These are phyloP conservation scores for Lipomyces yamadae DNA, from an alignment of 805 yeast species.

Conservation along the genomic window DNA sequence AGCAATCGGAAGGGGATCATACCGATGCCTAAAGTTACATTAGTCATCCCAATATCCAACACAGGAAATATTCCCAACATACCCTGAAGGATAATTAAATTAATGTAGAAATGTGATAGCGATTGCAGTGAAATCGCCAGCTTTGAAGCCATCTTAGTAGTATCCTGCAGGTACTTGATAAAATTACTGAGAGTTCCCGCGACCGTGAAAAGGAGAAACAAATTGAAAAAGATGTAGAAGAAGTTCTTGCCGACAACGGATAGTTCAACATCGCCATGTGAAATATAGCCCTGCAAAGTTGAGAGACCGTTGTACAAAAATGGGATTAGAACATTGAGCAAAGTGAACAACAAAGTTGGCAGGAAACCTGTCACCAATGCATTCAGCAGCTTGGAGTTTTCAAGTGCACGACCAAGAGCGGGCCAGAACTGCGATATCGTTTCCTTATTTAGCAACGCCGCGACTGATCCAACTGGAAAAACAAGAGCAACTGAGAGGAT, in stretches of 20 bases:
- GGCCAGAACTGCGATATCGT: slow-evolving; percentile 86
- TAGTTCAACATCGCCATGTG: slow-evolving; percentile 90
- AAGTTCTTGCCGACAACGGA: slow-evolving; percentile 91
- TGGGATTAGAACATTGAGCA: slow-evolving; percentile 82
- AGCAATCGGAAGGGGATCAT: slow-evolving; percentile 88
- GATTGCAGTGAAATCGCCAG: slow-evolving; percentile 81
- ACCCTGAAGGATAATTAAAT: slow-evolving; percentile 74
- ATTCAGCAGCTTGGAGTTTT: slow-evolving; percentile 70
- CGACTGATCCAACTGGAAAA: slow-evolving; percentile 82
- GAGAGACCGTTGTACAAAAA: slow-evolving; percentile 85
- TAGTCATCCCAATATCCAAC: background rate
- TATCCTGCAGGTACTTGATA: slow-evolving; percentile 82
- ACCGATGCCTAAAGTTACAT: slow-evolving; percentile 54
- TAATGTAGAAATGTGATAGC: slow-evolving; percentile 86
- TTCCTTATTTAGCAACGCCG: slow-evolving; percentile 77
- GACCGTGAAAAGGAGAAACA: slow-evolving; percentile 90
- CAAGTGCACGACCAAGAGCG: slow-evolving; percentile 67
- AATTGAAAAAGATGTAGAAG: slow-evolving; percentile 89
- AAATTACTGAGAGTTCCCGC: slow-evolving; percentile 88
- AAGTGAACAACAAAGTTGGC: slow-evolving; percentile 89
- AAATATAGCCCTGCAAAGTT: slow-evolving; percentile 81
- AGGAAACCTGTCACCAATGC: slow-evolving; percentile 82
- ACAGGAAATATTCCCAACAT: background rate
- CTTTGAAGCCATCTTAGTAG: slow-evolving; percentile 84
- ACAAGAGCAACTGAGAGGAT: slow-evolving; percentile 72